These are phyloP conservation scores for Mucor lusitanicus DNA, from an alignment of 371 early-diverging fungal genomes.

Conservation along the genomic window DNA sequence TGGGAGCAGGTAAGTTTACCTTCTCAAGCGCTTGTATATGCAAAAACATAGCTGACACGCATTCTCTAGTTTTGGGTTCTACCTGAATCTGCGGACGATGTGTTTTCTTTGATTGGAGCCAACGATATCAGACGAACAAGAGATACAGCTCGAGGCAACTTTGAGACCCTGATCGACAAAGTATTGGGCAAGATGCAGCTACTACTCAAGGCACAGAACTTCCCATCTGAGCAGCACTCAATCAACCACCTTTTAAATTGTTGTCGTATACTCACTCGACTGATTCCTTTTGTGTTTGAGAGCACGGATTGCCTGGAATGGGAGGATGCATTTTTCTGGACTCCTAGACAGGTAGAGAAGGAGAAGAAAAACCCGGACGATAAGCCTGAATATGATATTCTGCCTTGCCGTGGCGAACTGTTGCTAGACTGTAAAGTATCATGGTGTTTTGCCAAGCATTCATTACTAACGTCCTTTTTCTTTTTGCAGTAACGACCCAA, in stretches of 20 bases:
- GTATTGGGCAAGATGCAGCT: constrained; percentile 59
- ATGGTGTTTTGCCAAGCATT: neutral
- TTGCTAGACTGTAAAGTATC: constrained; percentile 30
- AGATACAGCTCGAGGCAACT: constrained; percentile 73
- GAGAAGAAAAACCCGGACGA: constrained; percentile 11
- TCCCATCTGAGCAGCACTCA: constrained; percentile 52
- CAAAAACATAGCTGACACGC: neutral
- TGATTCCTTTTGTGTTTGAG: constrained; percentile 86
- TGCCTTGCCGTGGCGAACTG: constrained; percentile 37
- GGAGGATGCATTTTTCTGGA: constrained; percentile 79
- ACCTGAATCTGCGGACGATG: constrained; percentile 83
- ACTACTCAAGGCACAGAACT: constrained; percentile 54
- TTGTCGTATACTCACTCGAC: constrained; percentile 77
- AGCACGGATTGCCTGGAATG: constrained; percentile 49
- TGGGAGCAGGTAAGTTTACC: constrained; percentile 53
- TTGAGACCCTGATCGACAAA: constrained; percentile 72
- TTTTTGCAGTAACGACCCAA: constrained; percentile 37
- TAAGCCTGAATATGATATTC: constrained; percentile 30
- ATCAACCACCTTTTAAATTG: constrained; percentile 76
- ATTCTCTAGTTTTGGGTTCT: constrained; percentile 70
- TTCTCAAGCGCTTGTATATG: neutral
- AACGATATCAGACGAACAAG: constrained; percentile 79
- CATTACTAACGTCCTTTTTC: neutral
- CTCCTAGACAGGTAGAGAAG: constrained; percentile 40
- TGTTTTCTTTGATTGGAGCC: constrained; percentile 82